A percentile compares a stretch with the other conserved stretches of the same genome.
Conservation (phyloP, 805 yeast species). For the Ogataea pilisensis region DNA sequence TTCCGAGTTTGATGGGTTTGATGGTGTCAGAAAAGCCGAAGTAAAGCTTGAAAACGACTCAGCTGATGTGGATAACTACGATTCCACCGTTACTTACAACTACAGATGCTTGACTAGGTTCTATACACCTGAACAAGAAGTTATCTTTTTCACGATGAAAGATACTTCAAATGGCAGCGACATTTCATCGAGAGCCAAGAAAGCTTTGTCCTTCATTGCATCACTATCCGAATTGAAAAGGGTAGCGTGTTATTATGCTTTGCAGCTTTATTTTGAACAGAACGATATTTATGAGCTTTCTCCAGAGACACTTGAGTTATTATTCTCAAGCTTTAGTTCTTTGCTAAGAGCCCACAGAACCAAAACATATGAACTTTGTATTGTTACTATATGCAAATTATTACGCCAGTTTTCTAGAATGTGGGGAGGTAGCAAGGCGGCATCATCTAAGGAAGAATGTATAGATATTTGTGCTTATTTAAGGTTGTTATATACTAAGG, state of each 20-base stretch:
- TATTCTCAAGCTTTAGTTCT: conserved; percentile 11
- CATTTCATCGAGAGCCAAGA: conserved; percentile 3
- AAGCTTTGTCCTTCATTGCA: conserved; percentile 6
- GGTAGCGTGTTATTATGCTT: conserved; percentile 13
- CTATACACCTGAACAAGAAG: conserved; percentile 13
- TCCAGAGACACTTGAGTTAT: conserved; percentile 4
- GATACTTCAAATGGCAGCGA: not conserved
- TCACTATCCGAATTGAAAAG: conserved; percentile 9
- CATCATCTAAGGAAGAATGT: conserved; percentile 36
- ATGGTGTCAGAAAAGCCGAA: conserved; percentile 9
- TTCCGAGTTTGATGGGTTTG: conserved; percentile 8
- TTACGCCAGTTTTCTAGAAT: conserved; percentile 22
- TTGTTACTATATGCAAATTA: conserved; percentile 32
- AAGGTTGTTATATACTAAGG: conserved; percentile 35
- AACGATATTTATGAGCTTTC: conserved; percentile 1
- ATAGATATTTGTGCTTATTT: conserved; percentile 47
- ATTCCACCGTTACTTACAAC: conserved; percentile 2
- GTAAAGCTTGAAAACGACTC: not conserved
- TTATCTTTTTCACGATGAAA: conserved; percentile 8
- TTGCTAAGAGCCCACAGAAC: conserved; percentile 20
- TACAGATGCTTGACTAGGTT: not conserved
- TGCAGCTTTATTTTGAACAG: conserved; percentile 8
- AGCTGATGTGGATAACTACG: not conserved
- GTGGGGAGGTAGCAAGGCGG: conserved; percentile 25
- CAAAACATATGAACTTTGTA: conserved; percentile 38